Evolutionary conservation across 768 basidiomycete species (phyloP).

Genomic region (Collybiopsis confluens): DNA sequence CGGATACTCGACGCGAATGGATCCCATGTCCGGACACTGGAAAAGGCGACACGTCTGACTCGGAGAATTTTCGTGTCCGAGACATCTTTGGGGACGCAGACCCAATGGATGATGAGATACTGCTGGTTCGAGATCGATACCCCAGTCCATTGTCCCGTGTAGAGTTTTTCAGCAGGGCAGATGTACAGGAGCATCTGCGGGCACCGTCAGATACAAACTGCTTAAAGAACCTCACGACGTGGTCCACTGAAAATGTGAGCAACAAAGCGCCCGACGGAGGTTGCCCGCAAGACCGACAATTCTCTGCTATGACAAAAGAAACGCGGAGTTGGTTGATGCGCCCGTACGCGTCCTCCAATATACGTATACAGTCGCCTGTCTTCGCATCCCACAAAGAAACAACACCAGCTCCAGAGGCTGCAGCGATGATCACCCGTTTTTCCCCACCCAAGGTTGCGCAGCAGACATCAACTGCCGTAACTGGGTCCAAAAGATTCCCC

Average conservation of each 20-base stretch:
- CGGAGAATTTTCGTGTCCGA: constrained; percentile 46
- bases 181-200: constrained; percentile 65
- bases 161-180: constrained; percentile 39
- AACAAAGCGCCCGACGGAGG: constrained; percentile 61
- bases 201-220: constrained; percentile 52
- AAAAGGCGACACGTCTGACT: constrained; percentile 52
- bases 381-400: constrained; percentile 74
- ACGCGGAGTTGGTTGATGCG: constrained; percentile 58
- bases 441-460: constrained; percentile 46
- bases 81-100: constrained; percentile 42
- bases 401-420: constrained; percentile 60
- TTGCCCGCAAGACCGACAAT: constrained; percentile 71
- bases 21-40: constrained; percentile 80
- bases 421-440: constrained; percentile 50
- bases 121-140: constrained; percentile 62
- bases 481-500: constrained; percentile 53
- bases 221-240: constrained; percentile 62
- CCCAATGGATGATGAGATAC: constrained; percentile 36
- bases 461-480: constrained; percentile 51
- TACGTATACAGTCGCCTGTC: constrained; percentile 59
- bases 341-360: constrained; percentile 59
- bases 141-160: constrained; percentile 42
- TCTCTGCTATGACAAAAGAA: constrained; percentile 45
- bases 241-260: constrained; percentile 62
- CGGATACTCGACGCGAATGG: constrained; percentile 68